These are phyloP conservation scores for Hypoxylon lienhwacheense DNA, from an alignment of 495 filamentous ascomycete genomes.

Conservation along the genomic window DNA sequence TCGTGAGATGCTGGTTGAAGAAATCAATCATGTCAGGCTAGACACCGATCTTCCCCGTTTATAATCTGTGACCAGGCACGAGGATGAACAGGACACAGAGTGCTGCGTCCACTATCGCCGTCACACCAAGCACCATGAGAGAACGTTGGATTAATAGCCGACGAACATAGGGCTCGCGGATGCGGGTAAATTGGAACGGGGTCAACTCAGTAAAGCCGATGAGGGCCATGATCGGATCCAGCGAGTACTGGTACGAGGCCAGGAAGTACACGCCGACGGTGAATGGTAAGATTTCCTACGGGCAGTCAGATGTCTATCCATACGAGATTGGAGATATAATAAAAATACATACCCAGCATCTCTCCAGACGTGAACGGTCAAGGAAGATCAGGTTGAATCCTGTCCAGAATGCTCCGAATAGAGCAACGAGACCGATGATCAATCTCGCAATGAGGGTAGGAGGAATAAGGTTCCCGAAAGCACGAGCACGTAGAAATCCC, in stretches of 20 bases:
- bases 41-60: slow-evolving; percentile 15
- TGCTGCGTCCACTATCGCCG: slow-evolving; percentile 72
- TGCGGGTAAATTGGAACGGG: slow-evolving; percentile 81
- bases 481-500: slow-evolving; percentile 91
- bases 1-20: slow-evolving; percentile 25
- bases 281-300: slow-evolving; percentile 88
- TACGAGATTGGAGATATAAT: background rate
- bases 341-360: slow-evolving; percentile 73
- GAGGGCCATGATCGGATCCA: slow-evolving; percentile 91
- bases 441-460: slow-evolving; percentile 80
- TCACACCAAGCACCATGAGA: slow-evolving; percentile 70
- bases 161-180: slow-evolving; percentile 87
- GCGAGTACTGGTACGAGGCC: slow-evolving; percentile 86
- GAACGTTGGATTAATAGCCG: slow-evolving; percentile 80
- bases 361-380: slow-evolving; percentile 67
- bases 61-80: slow-evolving; percentile 87
- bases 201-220: slow-evolving; percentile 91
- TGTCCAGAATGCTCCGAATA: slow-evolving; percentile 93
- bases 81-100: slow-evolving; percentile 85
- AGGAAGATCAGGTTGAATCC: slow-evolving; percentile 91
- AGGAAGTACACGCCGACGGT: slow-evolving; percentile 85
- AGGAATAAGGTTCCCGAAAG: slow-evolving; percentile 90
- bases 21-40: background rate
- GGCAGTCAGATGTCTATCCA: slow-evolving; percentile 1
- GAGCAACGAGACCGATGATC: slow-evolving; percentile 78